These are phyloP conservation scores for Podospora tetraspora DNA, from an alignment of 495 filamentous ascomycete species.

Conservation along the genomic window DNA sequence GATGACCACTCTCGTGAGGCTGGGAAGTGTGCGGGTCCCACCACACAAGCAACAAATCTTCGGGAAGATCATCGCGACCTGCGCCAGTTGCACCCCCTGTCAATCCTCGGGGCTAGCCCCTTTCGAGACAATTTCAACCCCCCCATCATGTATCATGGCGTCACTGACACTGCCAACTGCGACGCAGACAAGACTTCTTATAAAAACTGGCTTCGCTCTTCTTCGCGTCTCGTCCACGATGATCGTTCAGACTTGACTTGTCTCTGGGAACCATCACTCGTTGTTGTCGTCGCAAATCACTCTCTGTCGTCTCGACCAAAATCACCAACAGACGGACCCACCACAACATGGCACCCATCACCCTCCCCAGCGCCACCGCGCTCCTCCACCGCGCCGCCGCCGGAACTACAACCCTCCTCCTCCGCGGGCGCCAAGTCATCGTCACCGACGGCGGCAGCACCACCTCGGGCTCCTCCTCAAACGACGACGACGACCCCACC, in stretches of 20 bases:
- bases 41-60: background rate
- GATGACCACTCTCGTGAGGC: background rate
- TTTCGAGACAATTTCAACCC: background rate
- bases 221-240: background rate
- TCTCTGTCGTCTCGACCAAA: background rate
- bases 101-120: background rate
- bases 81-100: background rate
- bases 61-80: conserved; percentile 5
- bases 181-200: background rate
- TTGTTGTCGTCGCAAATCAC: background rate
- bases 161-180: conserved; percentile 10
- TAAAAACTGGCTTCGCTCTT: background rate
- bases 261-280: background rate
- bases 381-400: conserved; percentile 7
- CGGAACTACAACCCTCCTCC: conserved; percentile 18
- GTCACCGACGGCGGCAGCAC: conserved; percentile 2
- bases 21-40: background rate
- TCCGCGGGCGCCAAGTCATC: background rate
- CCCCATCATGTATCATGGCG: conserved; percentile 24
- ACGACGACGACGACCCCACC: conserved; percentile 10
- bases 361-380: background rate
- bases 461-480: background rate
- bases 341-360: conserved; percentile 10
- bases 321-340: background rate
- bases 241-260: background rate